A percentile compares a stretch with the other conserved stretches of the same genome.
phyloP scores from a whole-genome alignment of 768 basidiomycete species.

The Termitomyces sp. region DNA sequence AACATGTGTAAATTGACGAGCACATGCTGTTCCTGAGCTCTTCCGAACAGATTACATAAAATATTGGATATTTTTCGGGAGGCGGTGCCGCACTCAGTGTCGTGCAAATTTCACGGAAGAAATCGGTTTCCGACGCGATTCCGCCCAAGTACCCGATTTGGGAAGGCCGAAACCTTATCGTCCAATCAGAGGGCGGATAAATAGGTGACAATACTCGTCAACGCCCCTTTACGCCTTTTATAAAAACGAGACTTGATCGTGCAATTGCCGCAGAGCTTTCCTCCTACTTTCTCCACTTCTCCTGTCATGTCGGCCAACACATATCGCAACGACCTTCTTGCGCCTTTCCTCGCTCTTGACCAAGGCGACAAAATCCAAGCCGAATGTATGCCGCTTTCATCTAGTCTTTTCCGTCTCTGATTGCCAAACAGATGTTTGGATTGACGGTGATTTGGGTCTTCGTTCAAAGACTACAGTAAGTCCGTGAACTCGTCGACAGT shows the following conservation, averaged over 20 bases:
- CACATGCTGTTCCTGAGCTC: neutral
- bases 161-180: slow-evolving; percentile 32
- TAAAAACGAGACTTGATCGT: slow-evolving; percentile 10
- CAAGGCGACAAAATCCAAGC: slow-evolving; percentile 95
- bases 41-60: neutral
- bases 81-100: neutral
- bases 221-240: slow-evolving; percentile 17
- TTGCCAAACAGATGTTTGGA: slow-evolving; percentile 81
- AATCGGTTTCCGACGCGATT: slow-evolving; percentile 19
- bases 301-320: slow-evolving; percentile 29
- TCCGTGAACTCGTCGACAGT: slow-evolving; percentile 9
- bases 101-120: slow-evolving; percentile 7
- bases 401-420: slow-evolving; percentile 10
- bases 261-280: slow-evolving; percentile 19
- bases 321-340: slow-evolving; percentile 83
- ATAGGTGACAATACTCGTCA: slow-evolving; percentile 20
- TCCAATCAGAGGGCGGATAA: slow-evolving; percentile 35
- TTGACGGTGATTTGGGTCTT: slow-evolving; percentile 91
- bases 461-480: slow-evolving; percentile 94
- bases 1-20: neutral
- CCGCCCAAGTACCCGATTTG: slow-evolving; percentile 12
- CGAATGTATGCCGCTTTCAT: slow-evolving; percentile 62
- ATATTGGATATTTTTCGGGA: neutral
- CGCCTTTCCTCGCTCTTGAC: slow-evolving; percentile 82
- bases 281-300: slow-evolving; percentile 7